A percentile compares a stretch with the other conserved stretches of the same genome.
phyloP scores from a whole-genome alignment of 495 filamentous ascomycete species.

The Hypoxylon perforatum region DNA sequence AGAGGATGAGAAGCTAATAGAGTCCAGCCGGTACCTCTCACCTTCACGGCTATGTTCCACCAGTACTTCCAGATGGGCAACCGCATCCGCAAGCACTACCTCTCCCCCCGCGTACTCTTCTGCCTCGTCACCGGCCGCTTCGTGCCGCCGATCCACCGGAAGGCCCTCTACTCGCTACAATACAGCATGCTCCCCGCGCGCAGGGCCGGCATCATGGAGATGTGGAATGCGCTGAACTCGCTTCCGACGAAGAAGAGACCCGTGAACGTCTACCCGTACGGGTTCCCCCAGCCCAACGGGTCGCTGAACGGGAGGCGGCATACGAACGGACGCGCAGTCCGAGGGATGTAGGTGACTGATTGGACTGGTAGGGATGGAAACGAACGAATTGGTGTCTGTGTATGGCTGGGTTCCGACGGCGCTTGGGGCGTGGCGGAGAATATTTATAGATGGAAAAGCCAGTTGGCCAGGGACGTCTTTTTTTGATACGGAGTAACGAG shows the following conservation, averaged over 20 bases:
- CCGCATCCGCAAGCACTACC: conserved; percentile 93
- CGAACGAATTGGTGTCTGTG: conserved; percentile 1
- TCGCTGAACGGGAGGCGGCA: conserved; percentile 41
- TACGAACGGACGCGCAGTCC: conserved; percentile 41
- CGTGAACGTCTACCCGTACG: conserved; percentile 34
- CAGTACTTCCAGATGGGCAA: conserved; percentile 96
- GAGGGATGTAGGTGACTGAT: too few relatives aligned
- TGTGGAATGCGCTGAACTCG: conserved; percentile 76
- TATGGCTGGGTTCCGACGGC: conserved; percentile 14
- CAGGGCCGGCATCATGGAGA: conserved; percentile 80
- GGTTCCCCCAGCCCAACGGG: conserved; percentile 8
- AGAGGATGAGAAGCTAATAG: conserved; percentile 26
- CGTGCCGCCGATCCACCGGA: conserved; percentile 89
- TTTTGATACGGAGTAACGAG: conserved; percentile 24
- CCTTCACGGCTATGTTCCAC: conserved; percentile 92
- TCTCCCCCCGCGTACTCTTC: conserved; percentile 86
- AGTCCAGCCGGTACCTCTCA: conserved; percentile 82
- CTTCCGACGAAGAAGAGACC: conserved; percentile 59
- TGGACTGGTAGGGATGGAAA: neutral
- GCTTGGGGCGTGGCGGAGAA: conserved; percentile 14
- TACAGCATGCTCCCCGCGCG: conserved; percentile 96
- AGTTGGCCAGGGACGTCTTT: too few relatives aligned
- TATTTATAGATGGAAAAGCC: conserved; percentile 22
- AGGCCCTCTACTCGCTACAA: conserved; percentile 95
- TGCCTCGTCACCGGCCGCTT: conserved; percentile 90